Conservation (phyloP, 2,329 filamentous ascomycete genomes). For the Alternaria sp. region DNA sequence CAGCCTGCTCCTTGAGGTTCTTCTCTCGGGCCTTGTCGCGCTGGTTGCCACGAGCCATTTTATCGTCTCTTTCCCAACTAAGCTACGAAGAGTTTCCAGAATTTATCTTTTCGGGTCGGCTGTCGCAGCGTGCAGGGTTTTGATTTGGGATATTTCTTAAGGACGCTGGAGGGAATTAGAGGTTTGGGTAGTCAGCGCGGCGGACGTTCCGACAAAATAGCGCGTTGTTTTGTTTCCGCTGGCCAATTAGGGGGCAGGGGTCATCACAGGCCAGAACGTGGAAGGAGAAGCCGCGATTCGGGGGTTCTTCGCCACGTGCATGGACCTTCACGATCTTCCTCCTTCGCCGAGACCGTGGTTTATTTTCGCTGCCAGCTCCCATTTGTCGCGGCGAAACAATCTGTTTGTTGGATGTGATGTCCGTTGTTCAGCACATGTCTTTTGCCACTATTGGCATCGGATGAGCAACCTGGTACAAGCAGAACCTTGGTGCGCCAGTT, state of each 20-base stretch:
- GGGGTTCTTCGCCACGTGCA: slow-evolving; percentile 16
- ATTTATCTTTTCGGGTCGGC: not conserved
- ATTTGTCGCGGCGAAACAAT: not conserved
- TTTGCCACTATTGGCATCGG: not conserved
- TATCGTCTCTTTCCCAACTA: not conserved
- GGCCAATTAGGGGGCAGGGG: slow-evolving; percentile 15
- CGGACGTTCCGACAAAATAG: slow-evolving; percentile 24
- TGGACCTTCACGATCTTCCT: slow-evolving; percentile 4
- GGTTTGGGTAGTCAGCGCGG: slow-evolving; percentile 20
- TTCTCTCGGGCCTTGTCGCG: slow-evolving; percentile 92
- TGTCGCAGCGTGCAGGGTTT: not conserved
- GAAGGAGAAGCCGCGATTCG: slow-evolving; percentile 11
- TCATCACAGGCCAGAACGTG: slow-evolving; percentile 11
- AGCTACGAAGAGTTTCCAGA: not conserved
- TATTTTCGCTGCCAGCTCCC: not conserved
- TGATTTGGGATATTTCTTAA: not conserved
- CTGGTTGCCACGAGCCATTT: slow-evolving; percentile 95
- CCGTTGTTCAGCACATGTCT: not conserved
- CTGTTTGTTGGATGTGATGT: not conserved
- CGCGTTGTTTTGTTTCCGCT: slow-evolving; percentile 18
- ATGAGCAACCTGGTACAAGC: not conserved
- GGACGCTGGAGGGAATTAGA: slow-evolving; percentile 10
- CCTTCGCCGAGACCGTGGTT: not conserved
- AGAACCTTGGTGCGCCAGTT: not conserved
- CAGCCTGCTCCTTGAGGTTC: slow-evolving; percentile 75